A percentile compares a stretch with the other conserved stretches of the same genome.
Conservation (phyloP, 768 basidiomycete genomes). For the Daedaleopsis nitida region DNA sequence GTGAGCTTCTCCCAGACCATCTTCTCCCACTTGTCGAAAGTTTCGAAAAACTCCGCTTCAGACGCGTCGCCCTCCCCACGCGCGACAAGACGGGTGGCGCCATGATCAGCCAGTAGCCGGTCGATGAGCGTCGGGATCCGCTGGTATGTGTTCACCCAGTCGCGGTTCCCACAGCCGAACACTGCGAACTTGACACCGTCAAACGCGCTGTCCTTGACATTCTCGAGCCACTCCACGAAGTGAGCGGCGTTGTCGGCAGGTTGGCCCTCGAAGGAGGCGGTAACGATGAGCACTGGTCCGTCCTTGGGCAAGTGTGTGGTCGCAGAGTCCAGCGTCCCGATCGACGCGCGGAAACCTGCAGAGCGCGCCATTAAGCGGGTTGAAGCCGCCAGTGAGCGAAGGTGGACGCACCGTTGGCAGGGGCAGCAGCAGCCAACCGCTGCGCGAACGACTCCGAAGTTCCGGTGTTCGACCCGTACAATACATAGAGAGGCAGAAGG, state of each 20-base stretch:
- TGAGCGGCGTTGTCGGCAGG: slow-evolving; percentile 52
- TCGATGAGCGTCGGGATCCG: slow-evolving; percentile 46
- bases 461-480: slow-evolving; percentile 50
- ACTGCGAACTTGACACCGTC: slow-evolving; percentile 41
- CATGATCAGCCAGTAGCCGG: slow-evolving; percentile 33
- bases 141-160: slow-evolving; percentile 51
- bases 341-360: slow-evolving; percentile 40
- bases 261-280: slow-evolving; percentile 51
- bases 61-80: slow-evolving; percentile 46
- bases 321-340: slow-evolving; percentile 44
- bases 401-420: slow-evolving; percentile 34
- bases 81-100: slow-evolving; percentile 38
- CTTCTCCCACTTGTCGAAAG: slow-evolving; percentile 45
- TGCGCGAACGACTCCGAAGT: slow-evolving; percentile 50
- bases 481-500: slow-evolving; percentile 36
- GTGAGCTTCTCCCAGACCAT: slow-evolving; percentile 38
- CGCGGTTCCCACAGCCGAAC: slow-evolving; percentile 52
- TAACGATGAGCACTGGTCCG: slow-evolving; percentile 48
- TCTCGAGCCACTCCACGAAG: slow-evolving; percentile 44
- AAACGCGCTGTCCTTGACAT: slow-evolving; percentile 30
- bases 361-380: background rate
- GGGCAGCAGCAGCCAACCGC: slow-evolving; percentile 42
- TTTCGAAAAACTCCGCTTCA: slow-evolving; percentile 41
- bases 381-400: background rate
- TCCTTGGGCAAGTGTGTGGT: slow-evolving; percentile 39